Evolutionary conservation across 2,329 filamentous ascomycete genomes (phyloP).

Genomic region (Ophiostoma quercus): DNA sequence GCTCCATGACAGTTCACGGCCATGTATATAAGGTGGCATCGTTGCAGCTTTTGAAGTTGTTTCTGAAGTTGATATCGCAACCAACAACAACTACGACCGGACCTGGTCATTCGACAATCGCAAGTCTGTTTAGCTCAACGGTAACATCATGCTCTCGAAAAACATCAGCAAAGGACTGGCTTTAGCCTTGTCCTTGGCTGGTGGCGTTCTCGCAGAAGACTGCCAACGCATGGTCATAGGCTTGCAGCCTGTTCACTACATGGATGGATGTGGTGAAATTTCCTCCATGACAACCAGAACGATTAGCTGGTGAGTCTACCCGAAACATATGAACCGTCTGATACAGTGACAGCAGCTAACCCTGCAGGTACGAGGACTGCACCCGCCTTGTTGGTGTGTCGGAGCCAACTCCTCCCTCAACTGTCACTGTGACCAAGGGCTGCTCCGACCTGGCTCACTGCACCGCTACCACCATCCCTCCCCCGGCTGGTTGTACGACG

Average conservation of each 20-base stretch:
- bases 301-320: neutral
- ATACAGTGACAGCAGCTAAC: neutral
- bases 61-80: neutral
- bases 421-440: neutral
- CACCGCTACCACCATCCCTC: neutral
- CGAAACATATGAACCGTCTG: neutral
- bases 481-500: neutral
- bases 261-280: neutral
- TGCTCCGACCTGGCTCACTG: neutral
- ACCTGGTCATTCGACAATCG: neutral
- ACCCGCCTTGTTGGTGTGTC: neutral
- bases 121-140: neutral
- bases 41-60: neutral
- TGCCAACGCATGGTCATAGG: neutral
- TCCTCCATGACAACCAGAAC: neutral
- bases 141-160: neutral
- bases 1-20: neutral
- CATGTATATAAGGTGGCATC: neutral
- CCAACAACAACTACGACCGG: neutral
- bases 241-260: neutral
- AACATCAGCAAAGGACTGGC: neutral
- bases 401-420: neutral
- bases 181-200: neutral
- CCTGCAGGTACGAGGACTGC: neutral
- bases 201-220: neutral